Evolutionary conservation across 2,329 filamentous ascomycete genomes (phyloP).

Genomic region (Decorospora gaudefroyi): DNA sequence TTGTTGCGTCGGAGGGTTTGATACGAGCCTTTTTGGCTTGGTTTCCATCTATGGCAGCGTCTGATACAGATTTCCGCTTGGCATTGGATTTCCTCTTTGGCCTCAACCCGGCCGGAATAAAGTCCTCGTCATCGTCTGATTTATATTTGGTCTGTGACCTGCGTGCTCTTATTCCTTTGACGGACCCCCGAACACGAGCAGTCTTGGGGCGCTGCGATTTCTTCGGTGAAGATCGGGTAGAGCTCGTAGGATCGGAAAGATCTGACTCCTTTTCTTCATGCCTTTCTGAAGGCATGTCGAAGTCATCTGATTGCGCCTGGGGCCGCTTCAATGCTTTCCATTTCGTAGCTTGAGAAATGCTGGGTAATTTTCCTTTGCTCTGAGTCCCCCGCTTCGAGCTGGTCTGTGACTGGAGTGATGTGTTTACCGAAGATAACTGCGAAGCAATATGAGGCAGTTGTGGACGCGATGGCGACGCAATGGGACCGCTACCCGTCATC

Average conservation of each 20-base stretch:
- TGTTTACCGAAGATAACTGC: neutral
- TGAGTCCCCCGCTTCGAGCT: constrained; percentile 1
- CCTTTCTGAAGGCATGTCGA: constrained; percentile 8
- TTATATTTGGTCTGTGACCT: constrained; percentile 8
- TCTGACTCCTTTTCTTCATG: neutral
- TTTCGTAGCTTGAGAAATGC: constrained; percentile 21
- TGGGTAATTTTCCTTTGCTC: constrained; percentile 23
- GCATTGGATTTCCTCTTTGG: constrained; percentile 8
- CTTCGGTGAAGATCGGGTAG: constrained; percentile 3
- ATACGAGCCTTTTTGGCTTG: constrained; percentile 3
- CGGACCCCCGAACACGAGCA: neutral
- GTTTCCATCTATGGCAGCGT: neutral
- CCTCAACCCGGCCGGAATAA: constrained; percentile 3
- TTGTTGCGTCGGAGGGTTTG: neutral
- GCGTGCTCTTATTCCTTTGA: neutral
- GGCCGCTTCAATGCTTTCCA: constrained; percentile 12
- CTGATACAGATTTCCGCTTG: constrained; percentile 16
- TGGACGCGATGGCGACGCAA: neutral
- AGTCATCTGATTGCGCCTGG: constrained; percentile 4
- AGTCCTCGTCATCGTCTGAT: constrained; percentile 20
- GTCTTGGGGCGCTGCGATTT: neutral
- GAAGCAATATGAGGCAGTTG: neutral
- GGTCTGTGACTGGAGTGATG: neutral
- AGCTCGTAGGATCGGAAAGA: neutral
- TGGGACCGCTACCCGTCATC: neutral